Percentiles rank a stretch among this genome's conserved stretches.
Conservation (phyloP, 495 filamentous ascomycete species). For the Tuber brumale region DNA sequence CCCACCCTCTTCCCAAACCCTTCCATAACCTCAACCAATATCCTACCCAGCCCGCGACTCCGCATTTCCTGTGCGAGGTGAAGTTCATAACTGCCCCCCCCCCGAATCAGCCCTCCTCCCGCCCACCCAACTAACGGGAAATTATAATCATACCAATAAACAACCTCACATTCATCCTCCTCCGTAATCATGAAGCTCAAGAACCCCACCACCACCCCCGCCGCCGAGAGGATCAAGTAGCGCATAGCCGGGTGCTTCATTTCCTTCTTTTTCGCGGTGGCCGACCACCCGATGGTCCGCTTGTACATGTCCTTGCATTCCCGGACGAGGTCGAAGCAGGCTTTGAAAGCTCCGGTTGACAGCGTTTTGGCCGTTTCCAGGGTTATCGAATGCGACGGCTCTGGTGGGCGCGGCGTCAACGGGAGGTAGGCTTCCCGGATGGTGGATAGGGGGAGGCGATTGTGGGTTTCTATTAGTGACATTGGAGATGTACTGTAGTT, state of each 20-base stretch:
- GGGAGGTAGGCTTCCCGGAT: constrained; percentile 24
- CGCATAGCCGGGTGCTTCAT: constrained; percentile 57
- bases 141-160: constrained; percentile 53
- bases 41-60: constrained; percentile 18
- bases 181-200: constrained; percentile 62
- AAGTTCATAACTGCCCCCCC: constrained; percentile 25
- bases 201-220: constrained; percentile 47
- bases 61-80: constrained; percentile 18
- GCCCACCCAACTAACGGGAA: background rate
- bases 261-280: constrained; percentile 53
- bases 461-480: constrained; percentile 31
- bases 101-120: background rate
- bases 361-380: constrained; percentile 49
- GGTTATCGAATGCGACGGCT: constrained; percentile 33
- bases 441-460: constrained; percentile 20
- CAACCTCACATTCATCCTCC: constrained; percentile 54
- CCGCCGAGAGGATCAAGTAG: constrained; percentile 46
- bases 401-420: background rate
- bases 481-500: background rate
- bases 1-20: constrained; percentile 31
- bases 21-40: constrained; percentile 26
- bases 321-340: constrained; percentile 56
- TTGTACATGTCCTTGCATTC: constrained; percentile 51
- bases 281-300: constrained; percentile 54
- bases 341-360: constrained; percentile 45